Evolutionary conservation across 2,329 filamentous ascomycete species (phyloP).

Genomic region (Xylogone sp.): DNA sequence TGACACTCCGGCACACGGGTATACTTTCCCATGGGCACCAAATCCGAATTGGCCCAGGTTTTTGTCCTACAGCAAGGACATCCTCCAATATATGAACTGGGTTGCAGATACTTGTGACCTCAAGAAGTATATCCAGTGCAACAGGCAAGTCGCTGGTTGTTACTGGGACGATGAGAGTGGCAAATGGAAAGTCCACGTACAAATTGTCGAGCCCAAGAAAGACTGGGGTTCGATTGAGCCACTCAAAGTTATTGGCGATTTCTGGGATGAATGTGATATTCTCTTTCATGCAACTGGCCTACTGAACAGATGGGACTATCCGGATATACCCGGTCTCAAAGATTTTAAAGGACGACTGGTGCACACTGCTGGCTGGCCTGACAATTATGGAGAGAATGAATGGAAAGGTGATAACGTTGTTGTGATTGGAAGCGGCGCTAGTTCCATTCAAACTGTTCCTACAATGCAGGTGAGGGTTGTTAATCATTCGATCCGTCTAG

Average conservation of each 20-base stretch:
- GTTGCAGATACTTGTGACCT: slow-evolving; percentile 1
- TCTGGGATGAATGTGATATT: slow-evolving; percentile 20
- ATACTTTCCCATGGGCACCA: slow-evolving; percentile 54
- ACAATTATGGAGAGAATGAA: background rate
- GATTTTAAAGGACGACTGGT: background rate
- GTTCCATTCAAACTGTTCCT: background rate
- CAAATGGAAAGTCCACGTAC: slow-evolving; percentile 43
- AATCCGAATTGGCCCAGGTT: slow-evolving; percentile 52
- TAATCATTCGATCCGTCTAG: no score
- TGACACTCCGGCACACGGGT: slow-evolving; percentile 46
- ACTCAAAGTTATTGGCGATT: slow-evolving; percentile 9
- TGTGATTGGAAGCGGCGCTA: background rate
- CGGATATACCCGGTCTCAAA: background rate
- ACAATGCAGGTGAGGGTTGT: background rate
- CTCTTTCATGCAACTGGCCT: slow-evolving; percentile 21
- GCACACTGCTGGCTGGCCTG: background rate
- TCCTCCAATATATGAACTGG: slow-evolving; percentile 8
- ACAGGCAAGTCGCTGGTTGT: no score
- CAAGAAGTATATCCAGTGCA: slow-evolving; percentile 42
- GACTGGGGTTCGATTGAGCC: slow-evolving; percentile 29
- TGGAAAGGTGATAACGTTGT: background rate
- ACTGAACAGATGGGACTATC: slow-evolving; percentile 12
- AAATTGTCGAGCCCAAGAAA: slow-evolving; percentile 47
- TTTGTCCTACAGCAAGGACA: slow-evolving; percentile 6
- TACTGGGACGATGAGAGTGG: slow-evolving; percentile 41